Conservation (phyloP, 2,329 filamentous ascomycete genomes). For the Trichophyton benhamiae region DNA sequence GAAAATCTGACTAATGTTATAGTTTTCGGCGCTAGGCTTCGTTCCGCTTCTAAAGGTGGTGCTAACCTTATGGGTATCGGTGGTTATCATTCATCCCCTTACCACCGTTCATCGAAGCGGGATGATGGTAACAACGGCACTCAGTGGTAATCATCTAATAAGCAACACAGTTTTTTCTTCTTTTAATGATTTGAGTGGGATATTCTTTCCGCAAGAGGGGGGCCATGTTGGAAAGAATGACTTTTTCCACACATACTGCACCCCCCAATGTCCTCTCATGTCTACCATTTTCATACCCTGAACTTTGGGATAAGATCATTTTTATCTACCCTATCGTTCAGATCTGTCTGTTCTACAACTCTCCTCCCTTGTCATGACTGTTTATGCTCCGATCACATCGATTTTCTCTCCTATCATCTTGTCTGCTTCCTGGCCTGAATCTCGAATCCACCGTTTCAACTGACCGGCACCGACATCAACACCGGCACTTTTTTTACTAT, state of each 20-base stretch:
- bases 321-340: neutral
- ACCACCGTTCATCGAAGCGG: constrained; percentile 40
- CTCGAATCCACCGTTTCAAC: neutral
- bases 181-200: neutral
- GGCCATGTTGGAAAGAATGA: neutral
- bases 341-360: neutral
- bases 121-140: constrained; percentile 39
- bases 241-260: too few relatives aligned
- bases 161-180: neutral
- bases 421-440: neutral
- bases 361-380: neutral
- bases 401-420: neutral
- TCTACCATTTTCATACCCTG: constrained; percentile 1
- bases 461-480: neutral
- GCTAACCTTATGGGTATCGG: constrained; percentile 30
- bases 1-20: constrained; percentile 67
- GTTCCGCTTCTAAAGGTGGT: constrained; percentile 65
- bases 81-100: constrained; percentile 27
- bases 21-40: constrained; percentile 78
- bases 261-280: neutral
- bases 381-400: neutral
- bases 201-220: neutral
- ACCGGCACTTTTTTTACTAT: neutral
- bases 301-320: constrained; percentile 4
- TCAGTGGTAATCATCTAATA: constrained; percentile 29